These are phyloP conservation scores for Paramecium caudatum DNA, from an alignment of 73 alveolate species.

Conservation along the genomic window DNA sequence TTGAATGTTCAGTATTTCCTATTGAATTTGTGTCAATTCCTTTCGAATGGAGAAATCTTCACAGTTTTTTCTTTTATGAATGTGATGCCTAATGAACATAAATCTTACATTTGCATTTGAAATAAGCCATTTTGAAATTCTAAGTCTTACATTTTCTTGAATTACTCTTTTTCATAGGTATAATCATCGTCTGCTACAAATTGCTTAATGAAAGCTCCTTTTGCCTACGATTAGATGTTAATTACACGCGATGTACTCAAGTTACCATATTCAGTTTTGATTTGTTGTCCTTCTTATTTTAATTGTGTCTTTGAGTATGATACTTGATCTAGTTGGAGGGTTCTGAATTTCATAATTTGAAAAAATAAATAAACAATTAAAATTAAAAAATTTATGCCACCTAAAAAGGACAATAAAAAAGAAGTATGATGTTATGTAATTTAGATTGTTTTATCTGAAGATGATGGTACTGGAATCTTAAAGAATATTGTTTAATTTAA, in stretches of 20 bases:
- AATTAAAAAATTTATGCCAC: slow-evolving; percentile 71
- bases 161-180: slow-evolving; percentile 4
- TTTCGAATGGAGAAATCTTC: background rate
- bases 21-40: background rate
- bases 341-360: background rate
- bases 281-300: slow-evolving; percentile 2
- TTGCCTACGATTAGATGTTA: slow-evolving; percentile 1
- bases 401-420: slow-evolving; percentile 73
- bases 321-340: background rate
- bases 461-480: slow-evolving; percentile 74
- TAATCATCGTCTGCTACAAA: slow-evolving; percentile 16
- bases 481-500: slow-evolving; percentile 74
- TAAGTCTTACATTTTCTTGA: slow-evolving; percentile 1
- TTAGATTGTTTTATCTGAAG: slow-evolving; percentile 63
- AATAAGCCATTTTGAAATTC: slow-evolving; percentile 55
- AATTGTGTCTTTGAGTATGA: slow-evolving; percentile 6
- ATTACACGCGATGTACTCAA: slow-evolving; percentile 42
- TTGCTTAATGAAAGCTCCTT: background rate
- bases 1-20: background rate
- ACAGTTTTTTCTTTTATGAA: slow-evolving; percentile 41
- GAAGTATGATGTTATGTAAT: slow-evolving; percentile 51
- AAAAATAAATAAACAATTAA: too few species aligned
- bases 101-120: slow-evolving; percentile 56
- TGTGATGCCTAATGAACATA: slow-evolving; percentile 15
- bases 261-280: background rate